Base-by-base conservation (phyloP, 108 stramenopile species). In the Cyclotella baltica region DNA sequence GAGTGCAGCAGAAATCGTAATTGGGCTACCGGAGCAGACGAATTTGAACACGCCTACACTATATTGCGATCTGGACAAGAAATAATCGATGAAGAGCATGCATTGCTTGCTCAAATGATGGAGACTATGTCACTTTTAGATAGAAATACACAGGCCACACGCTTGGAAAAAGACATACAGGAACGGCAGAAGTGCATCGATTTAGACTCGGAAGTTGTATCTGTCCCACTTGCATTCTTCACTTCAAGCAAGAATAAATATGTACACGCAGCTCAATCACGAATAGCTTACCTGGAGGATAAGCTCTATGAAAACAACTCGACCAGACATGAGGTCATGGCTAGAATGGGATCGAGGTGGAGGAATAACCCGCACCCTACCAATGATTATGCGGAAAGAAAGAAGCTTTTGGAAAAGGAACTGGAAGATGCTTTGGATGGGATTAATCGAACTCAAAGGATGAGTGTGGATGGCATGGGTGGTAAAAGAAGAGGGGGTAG, bases 391-490 rank as follows among this genome's bases (percentile, higher is more conserved):
- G 62, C 62, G 2, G 33, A 33, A 20, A 63, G 38, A 33, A 37
- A 33, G 33, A 63, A 63, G 33, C 2, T 8, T 1, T 40, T 63
- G 20, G 62, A 63, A 35, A 63, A 63, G 62, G 62, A 63, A 63
- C 27, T 63, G 62, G 62, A 34, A 22, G 62, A 63, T 22, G 62
- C 62, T 63, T 19, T 63, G 20, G 62, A 63, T n/a, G 62, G 62
- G 11, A 35, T 63, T 28, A 63, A 63, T 43, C 62, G 62, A 22
- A 63, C 62, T 20, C 62, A 43, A n/a, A 63, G 20, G 23, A 37
- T 63, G 62, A 31, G 34, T 31, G 31, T 63, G 20, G 55, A 1
- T 11, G 55, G 55, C 20, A 3, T 55, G 55, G 13, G 25, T 25
- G 55, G 55, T 3, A n/a, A 27, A 23, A 25, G n/a, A 5, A 25